phyloP scores from a whole-genome alignment of 805 yeast genomes.

The Yarrowia sp. region DNA sequence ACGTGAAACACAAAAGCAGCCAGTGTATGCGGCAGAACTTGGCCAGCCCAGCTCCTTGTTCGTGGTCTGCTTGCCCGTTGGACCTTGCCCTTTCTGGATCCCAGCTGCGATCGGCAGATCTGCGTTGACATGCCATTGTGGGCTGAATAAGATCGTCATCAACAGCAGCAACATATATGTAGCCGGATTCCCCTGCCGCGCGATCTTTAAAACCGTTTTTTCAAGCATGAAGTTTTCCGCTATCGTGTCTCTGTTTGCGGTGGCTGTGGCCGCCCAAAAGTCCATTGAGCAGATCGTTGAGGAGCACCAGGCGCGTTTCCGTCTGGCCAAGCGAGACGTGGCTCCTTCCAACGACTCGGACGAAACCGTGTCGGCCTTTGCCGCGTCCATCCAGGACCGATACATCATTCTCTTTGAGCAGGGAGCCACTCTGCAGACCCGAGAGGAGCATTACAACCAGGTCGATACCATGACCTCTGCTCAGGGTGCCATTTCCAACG shows the following conservation, averaged over 20 bases:
- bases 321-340: conserved; percentile 6
- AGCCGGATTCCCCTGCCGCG: conserved; percentile 17
- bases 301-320: conserved; percentile 17
- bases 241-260: conserved; percentile 17
- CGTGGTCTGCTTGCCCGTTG: conserved; percentile 6
- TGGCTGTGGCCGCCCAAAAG: conserved; percentile 21
- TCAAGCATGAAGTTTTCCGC: conserved; percentile 4
- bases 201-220: neutral
- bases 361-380: conserved; percentile 7
- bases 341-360: conserved; percentile 10
- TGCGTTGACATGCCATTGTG: conserved; percentile 14
- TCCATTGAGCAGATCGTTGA: conserved; percentile 14
- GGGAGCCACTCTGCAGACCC: conserved; percentile 25
- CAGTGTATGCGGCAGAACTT: neutral
- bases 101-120: conserved; percentile 18
- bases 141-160: conserved; percentile 3
- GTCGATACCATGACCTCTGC: conserved; percentile 9
- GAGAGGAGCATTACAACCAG: conserved; percentile 21
- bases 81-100: conserved; percentile 1
- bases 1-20: neutral
- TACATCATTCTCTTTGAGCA: conserved; percentile 25
- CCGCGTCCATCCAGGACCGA: conserved; percentile 10
- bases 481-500: neutral
- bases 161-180: conserved; percentile 20
- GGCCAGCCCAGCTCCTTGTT: conserved; percentile 19